Evolutionary conservation across 495 filamentous ascomycete genomes (phyloP), one percentile per base, ranked within the genome.

Genomic region (Emericellopsis terricola): DNA sequence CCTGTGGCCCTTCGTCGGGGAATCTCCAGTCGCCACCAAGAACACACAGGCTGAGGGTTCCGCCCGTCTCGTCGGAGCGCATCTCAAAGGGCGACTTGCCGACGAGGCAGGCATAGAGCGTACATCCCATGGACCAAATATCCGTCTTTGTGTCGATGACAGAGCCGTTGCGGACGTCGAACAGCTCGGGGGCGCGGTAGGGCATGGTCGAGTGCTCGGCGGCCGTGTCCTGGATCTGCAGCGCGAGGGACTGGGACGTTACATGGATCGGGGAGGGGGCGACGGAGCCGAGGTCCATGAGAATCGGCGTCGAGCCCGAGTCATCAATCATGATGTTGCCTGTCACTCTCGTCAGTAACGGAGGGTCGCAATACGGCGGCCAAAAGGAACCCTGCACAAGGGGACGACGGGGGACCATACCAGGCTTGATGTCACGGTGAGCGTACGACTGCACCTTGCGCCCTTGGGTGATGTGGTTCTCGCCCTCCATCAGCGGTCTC

Each of bases 121-220:
- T 96, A 58, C 87, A 94, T 18, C 89, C 89, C 15, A 97, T 61
- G 2, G 82, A 92, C 89, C 89, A 97, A 42, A 97, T 91, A 47
- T 97, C 89, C 27, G 93, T 89, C 51, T 94, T 96, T 13, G 89
- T 93, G 50, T 97, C 89, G 45, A 97, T 76, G 29, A 81, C 69
- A 8, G 76, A 78, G 23, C 83, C 87, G 3, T 85, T 94, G 53
- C 94, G 92, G 37, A 96, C 91, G 47, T 97, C 89, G 51, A 97
- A 97, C 21, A 97, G 75, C 55, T 97, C 89, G 0, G 89, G 89
- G 2, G 89, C 89, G 32, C 89, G 83, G 56, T 97, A 97, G 1
- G 91, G 87, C 85, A 97, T 94, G 10, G 89, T 97, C 41, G 75
- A 83, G 60, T 94, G 87, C 51, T 97, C 89, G 6, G 86, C 89